Percentiles rank a stretch among this genome's conserved stretches.
Evolutionary conservation across 768 basidiomycete species (phyloP).

Genomic region (Podaxis pistillaris): DNA sequence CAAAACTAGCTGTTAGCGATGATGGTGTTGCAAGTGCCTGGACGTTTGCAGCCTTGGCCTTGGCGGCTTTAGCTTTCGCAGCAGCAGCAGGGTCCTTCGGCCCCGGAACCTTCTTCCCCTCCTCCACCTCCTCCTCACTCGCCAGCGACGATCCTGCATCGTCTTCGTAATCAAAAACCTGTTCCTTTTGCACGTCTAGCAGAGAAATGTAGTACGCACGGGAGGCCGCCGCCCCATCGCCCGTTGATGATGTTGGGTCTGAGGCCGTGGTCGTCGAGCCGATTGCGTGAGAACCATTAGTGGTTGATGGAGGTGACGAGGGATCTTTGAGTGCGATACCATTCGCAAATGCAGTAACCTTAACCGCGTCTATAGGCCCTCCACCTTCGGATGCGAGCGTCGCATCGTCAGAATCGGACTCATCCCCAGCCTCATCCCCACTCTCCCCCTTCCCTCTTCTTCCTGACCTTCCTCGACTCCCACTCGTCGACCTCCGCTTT

Average conservation of each 20-base stretch:
- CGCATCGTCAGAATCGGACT: conserved; percentile 23
- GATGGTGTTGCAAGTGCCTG: neutral
- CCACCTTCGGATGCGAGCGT: conserved; percentile 32
- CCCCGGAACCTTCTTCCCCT: conserved; percentile 23
- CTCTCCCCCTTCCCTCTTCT: conserved; percentile 19
- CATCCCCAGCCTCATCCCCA: conserved; percentile 10
- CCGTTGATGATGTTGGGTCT: neutral
- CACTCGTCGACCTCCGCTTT: conserved; percentile 37
- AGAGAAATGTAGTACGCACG: conserved; percentile 12
- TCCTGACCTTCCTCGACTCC: conserved; percentile 23
- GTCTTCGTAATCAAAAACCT: conserved; percentile 14
- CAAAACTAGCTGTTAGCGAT: neutral
- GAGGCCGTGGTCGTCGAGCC: neutral
- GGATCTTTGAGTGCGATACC: neutral
- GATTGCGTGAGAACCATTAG: neutral
- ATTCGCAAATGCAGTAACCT: conserved; percentile 7
- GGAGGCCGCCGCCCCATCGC: conserved; percentile 1
- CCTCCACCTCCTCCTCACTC: conserved; percentile 23
- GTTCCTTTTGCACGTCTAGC: neutral
- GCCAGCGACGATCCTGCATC: conserved; percentile 21
- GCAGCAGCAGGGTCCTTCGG: conserved; percentile 15
- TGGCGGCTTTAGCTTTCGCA: conserved; percentile 8
- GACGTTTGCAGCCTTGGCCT: conserved; percentile 10
- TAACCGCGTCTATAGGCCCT: neutral
- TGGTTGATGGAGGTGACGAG: neutral